Evolutionary conservation across 2,329 filamentous ascomycete genomes (phyloP), one percentile per base, ranked within the genome.

Genomic region (Escovopsis weberi): DNA sequence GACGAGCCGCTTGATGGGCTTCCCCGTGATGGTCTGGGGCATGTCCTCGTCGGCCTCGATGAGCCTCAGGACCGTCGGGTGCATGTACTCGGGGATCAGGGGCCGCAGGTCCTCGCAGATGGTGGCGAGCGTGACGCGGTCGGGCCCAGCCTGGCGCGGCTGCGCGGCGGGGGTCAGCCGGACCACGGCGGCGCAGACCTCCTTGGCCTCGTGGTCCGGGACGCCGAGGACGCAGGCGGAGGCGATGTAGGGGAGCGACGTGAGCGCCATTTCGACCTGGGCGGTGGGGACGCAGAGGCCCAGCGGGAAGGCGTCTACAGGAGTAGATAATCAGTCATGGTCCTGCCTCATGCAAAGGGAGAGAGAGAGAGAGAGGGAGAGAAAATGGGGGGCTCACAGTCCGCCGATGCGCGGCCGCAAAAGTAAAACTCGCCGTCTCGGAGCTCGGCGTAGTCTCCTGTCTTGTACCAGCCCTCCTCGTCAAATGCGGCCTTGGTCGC

Each of bases 401-500:
- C 52, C 3, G 46, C 34, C 26, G 32, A 46, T 7, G 44, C 45
- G 18, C 50, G 47, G 11, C 52, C 51, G 9, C 45, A 45, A 30
- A 51, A 53, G 6, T 48, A 37, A 26, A 45, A 51, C 18, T 53
- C 48, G 35, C 50, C 50, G n/a, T 48, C 44, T 10, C 34, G 85
- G 12, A 94, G 69, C 44, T 77, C 73, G 55, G 77, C 83, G 49
- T 94, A 85, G 56, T 94, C 88, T 40, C 88, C 88, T 0, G 86
- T 94, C 56, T 81, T 80, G 72, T 94, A 94, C 85, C 86, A 94
- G 47, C 87, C 88, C 48, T 94, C 84, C 26, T 78, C 70, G 7
- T 86, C 84, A 41, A 94, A 70, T 0, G 80, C 72, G 59, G 85
- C 85, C 42, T 68, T 64, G 1, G 86, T 94, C 67, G 93, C 85